phyloP scores from a whole-genome alignment of 163 green algal genomes.

The Chlamydomonas reinhardtii region DNA sequence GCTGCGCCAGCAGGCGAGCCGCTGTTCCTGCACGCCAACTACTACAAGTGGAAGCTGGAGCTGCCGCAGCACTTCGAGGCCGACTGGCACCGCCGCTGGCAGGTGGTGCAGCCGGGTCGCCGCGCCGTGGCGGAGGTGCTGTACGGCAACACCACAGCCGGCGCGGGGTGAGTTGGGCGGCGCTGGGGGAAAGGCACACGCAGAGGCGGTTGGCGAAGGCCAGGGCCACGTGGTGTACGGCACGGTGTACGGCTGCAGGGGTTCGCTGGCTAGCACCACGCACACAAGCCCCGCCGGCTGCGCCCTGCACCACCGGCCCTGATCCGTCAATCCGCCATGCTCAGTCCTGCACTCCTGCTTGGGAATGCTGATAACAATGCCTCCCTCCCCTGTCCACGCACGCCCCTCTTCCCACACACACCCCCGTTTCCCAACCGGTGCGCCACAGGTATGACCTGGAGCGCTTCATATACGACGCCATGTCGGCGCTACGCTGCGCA shows the following conservation, averaged over 20 bases:
- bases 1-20: not conserved
- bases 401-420: not conserved
- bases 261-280: no score
- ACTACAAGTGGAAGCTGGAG: slow-evolving; percentile 26
- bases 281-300: no score
- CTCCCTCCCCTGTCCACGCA: no score
- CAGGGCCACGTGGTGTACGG: no score
- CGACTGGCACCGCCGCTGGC: slow-evolving; percentile 14
- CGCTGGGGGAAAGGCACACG: no score
- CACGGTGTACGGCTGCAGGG: no score
- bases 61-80: slow-evolving; percentile 10
- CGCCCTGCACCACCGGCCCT: no score
- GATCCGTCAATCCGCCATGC: no score
- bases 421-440: not conserved
- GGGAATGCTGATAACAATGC: no score
- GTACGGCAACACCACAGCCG: not conserved
- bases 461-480: not conserved
- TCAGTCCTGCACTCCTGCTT: no score
- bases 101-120: not conserved
- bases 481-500: slow-evolving; percentile 6
- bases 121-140: not conserved
- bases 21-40: slow-evolving; percentile 47
- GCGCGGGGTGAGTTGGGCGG: not conserved
- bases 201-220: no score
- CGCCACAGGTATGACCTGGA: slow-evolving; percentile 45